phyloP scores from a whole-genome alignment of 208 protist species.

The Trypanosomatidae sp. region DNA sequence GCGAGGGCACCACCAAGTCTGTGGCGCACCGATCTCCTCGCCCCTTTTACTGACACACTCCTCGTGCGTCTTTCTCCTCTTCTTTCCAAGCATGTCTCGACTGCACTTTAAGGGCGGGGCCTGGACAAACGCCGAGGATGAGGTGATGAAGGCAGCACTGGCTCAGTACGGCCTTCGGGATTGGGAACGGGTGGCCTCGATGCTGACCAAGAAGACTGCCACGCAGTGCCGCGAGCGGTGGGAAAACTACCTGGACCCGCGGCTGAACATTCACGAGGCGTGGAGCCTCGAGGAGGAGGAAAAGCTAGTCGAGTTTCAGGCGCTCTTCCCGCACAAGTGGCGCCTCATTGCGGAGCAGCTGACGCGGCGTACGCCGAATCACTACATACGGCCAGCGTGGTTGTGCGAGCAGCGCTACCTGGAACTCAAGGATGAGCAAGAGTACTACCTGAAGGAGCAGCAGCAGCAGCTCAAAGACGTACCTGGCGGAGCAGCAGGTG shows the following conservation, averaged over 20 bases:
- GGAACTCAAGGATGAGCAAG: constrained; percentile 92
- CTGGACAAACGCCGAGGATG: constrained; percentile 99
- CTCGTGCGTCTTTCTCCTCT: constrained; percentile 8
- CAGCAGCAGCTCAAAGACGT: constrained; percentile 17
- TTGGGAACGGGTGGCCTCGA: constrained; percentile 98
- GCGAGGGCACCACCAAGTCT: neutral
- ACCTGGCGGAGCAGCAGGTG: constrained; percentile 4
- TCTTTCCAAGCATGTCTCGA: constrained; percentile 64
- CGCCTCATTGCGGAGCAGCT: constrained; percentile 96
- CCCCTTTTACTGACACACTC: neutral
- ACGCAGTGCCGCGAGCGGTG: constrained; percentile 99
- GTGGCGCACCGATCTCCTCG: neutral
- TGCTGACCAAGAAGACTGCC: constrained; percentile 98
- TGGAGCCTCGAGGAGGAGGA: constrained; percentile 99
- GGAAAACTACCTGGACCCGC: constrained; percentile 99
- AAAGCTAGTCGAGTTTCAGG: constrained; percentile 98
- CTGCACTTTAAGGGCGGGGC: constrained; percentile 97
- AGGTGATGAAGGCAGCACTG: constrained; percentile 99
- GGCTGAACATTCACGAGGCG: constrained; percentile 98
- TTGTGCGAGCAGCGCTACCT: constrained; percentile 99
- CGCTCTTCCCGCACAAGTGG: constrained; percentile 99
- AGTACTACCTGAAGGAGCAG: constrained; percentile 67
- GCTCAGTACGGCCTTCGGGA: constrained; percentile 99
- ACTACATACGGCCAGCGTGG: constrained; percentile 96
- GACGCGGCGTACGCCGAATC: constrained; percentile 36